A percentile compares a stretch with the other conserved stretches of the same genome.
These are phyloP conservation scores for Neurospora intermedia DNA, from an alignment of 495 filamentous ascomycete species.

Conservation along the genomic window DNA sequence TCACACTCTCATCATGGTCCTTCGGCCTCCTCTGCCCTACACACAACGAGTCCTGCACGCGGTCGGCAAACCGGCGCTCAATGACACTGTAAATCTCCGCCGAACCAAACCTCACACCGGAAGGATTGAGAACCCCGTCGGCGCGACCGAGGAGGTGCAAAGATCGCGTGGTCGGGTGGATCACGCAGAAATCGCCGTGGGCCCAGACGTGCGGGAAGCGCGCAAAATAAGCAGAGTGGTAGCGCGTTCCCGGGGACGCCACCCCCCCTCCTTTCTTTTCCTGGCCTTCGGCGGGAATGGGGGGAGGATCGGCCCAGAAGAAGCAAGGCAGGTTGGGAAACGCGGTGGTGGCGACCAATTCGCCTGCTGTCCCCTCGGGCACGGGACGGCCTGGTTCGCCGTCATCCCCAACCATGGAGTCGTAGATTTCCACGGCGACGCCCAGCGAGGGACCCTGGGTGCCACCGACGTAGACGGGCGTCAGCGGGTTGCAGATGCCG, in stretches of 20 bases:
- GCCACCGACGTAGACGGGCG: conserved; percentile 61
- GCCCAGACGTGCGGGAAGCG: conserved; percentile 68
- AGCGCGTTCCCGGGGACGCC: conserved; percentile 38
- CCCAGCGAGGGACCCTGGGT: conserved; percentile 55
- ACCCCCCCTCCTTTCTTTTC: too few relatives aligned
- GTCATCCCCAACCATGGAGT: conserved; percentile 46
- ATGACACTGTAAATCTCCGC: conserved; percentile 72
- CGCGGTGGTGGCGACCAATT: conserved; percentile 55
- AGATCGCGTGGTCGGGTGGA: conserved; percentile 52
- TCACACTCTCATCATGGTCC: conserved; percentile 62
- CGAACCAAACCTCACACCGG: conserved; percentile 76
- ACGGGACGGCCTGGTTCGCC: conserved; percentile 40
- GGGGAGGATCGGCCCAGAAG: conserved; percentile 64
- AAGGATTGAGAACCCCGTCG: conserved; percentile 83
- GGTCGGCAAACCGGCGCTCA: conserved; percentile 51
- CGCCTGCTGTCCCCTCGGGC: conserved; percentile 53
- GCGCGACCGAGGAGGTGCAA: conserved; percentile 62
- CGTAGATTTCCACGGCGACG: conserved; percentile 55
- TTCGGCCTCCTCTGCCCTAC: conserved; percentile 61
- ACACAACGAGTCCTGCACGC: conserved; percentile 57
- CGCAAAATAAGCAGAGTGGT: conserved; percentile 61
- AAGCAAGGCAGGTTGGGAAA: conserved; percentile 67
- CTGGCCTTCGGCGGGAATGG: conserved; percentile 22
- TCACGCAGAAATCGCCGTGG: conserved; percentile 65
- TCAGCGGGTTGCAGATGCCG: conserved; percentile 55